Conservation (phyloP, 2,329 filamentous ascomycete species). For the Tolypocladium paradoxum region DNA sequence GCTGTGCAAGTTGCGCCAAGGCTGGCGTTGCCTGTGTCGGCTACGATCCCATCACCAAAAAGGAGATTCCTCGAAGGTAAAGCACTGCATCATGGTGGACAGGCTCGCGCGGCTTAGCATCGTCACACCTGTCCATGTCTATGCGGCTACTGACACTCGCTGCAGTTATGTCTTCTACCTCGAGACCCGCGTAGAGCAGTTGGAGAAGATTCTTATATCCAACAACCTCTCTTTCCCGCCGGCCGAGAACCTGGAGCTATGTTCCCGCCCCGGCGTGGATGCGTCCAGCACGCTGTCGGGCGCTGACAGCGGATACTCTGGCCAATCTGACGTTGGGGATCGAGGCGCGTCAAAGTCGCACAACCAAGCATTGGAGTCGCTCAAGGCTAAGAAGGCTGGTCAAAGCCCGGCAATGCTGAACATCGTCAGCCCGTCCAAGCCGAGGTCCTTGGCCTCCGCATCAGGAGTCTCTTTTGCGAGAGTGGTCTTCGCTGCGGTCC, state of each 20-base stretch:
- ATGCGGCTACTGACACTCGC: constrained; percentile 6
- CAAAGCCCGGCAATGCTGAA: constrained; percentile 49
- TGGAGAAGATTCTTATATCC: constrained; percentile 63
- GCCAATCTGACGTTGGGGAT: constrained; percentile 20
- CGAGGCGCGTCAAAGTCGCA: constrained; percentile 14
- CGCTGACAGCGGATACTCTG: constrained; percentile 21
- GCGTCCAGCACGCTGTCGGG: constrained; percentile 18
- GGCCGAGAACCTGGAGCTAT: constrained; percentile 57
- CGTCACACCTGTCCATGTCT: neutral
- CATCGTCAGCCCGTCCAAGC: constrained; percentile 67
- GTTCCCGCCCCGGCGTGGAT: constrained; percentile 36
- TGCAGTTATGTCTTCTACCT: constrained; percentile 86
- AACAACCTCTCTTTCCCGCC: constrained; percentile 64
- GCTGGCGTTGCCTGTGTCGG: constrained; percentile 86
- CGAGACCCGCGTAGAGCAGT: constrained; percentile 72
- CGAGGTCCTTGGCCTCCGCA: constrained; percentile 71
- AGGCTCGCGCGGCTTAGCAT: too few species aligned
- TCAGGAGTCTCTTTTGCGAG: constrained; percentile 90
- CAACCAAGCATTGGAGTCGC: constrained; percentile 18
- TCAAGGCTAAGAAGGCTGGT: constrained; percentile 23
- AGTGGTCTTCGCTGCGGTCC: constrained; percentile 89
- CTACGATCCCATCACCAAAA: constrained; percentile 93
- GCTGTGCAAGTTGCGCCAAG: constrained; percentile 86
- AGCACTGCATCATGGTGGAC: constrained; percentile 15
- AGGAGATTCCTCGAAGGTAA: constrained; percentile 85